Base-by-base conservation (phyloP, 2,329 filamentous ascomycete species). In the Myriangium duriaei region DNA sequence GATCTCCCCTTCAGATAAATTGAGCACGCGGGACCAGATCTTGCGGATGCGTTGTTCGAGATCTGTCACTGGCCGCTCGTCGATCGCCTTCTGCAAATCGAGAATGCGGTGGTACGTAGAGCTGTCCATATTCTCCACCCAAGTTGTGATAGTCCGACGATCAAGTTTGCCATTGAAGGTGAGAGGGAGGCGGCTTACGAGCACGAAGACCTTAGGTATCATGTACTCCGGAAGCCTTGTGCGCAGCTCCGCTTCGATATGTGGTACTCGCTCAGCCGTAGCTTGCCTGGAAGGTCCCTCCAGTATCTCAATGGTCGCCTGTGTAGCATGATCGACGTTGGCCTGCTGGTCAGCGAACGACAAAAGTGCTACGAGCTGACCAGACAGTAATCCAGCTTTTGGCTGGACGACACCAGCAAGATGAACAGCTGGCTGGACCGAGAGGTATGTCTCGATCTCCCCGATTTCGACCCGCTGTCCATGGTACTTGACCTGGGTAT, bases 161-260 rank as follows among this genome's bases (percentile, higher is more conserved):
- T 92, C 75, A 5, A 79, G 64, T 52, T 91, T 91, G 1, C 79
- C 80, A 37, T 79, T 79, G 0, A 70, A 54, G 0, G 79, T 87
- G 49, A 78, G 66, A 0, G 84, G 83, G 29, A 92, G 64, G 1
- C 55, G 51, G 1, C 72, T 69, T 4, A 92, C 64, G 0, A 79
- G 77, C 5, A 93, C 62, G 4, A 88, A 58, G 43, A 76, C 72
- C 0, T 74, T 74, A 0, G 85, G 85, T 1, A 88, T 57, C 81
- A 87, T 87, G 52, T 91, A 91, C 0, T 56, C 49, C 0, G 82
- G 77, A 1, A 92, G 58, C 5, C 12, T 6, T 5, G 7, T 6
- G 6, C 6, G 6, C 29, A 31, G n/a, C 6, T 31, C 29, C n/a
- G n/a, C n/a, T n/a, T n/a, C n/a, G n/a, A n/a, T n/a, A n/a, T n/a